Base-by-base conservation (phyloP, 805 yeast species). In the Suhomyces sp. region DNA sequence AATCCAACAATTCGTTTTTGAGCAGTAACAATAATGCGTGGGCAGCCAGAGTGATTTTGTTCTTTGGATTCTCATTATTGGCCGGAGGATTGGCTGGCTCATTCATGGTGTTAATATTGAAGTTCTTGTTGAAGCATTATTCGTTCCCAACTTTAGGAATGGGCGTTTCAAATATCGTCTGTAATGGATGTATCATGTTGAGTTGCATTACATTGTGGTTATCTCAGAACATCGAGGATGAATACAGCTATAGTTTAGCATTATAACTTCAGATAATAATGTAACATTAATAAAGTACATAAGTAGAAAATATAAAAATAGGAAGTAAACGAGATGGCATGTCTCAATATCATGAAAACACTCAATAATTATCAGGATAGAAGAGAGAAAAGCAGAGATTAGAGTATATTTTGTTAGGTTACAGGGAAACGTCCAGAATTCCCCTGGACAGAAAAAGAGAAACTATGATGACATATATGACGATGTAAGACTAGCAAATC, bases 71-170 rank as follows among this genome's bases (percentile, higher is more conserved):
- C 68, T 87, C 97, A 3, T 76, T 93, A 45, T 77, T 94, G 51
- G 97, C 98, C 0, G 94, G 97, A 50, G 98, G 99, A 0, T 73
- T 94, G 54, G 90, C 97, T 17, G 98, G 98, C 1, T 85, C 94
- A 2, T 82, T 94, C 59, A 89, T 91, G 64, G 96, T 94, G 15
- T 78, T 94, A 55, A 87, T 92, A 46, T 76, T 94, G 59, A 89
- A 93, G 66, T 94, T 89, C 67, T 70, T 92, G 52, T 75, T 91
- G 60, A 89, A 89, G 57, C 86, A 86, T 56, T 89, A 81, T 68
- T 72, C 83, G 3, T 85, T 87, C 79, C 97, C 97, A 35, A 90
- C 97, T 0, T 78, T 93, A 49, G 93, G 94, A 4, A 91, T 94
- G 97, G 99, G 98, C 15, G 80, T 90, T 20, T 84, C 89, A 53